phyloP scores from a whole-genome alignment of 2,329 filamentous ascomycete genomes.

The Diaporthe sp. region DNA sequence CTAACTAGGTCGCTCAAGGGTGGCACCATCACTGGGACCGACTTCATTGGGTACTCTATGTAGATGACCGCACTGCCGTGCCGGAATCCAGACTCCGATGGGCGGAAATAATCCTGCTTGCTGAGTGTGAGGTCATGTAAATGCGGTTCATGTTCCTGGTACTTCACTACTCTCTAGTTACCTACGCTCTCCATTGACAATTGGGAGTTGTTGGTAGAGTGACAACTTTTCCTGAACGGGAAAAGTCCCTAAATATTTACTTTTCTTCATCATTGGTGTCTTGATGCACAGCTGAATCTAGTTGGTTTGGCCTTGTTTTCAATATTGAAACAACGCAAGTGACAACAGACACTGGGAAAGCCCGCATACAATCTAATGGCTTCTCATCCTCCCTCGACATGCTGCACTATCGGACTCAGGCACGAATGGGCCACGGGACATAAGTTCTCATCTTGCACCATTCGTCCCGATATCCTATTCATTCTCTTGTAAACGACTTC shows the following conservation, averaged over 20 bases:
- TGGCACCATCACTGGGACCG: neutral
- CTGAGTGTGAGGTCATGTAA: neutral
- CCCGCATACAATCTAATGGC: neutral
- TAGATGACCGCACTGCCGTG: neutral
- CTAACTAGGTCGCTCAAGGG: neutral
- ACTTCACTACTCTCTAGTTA: no score
- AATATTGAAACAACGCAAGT: neutral
- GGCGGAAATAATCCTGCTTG: neutral
- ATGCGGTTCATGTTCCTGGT: neutral
- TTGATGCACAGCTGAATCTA: no score
- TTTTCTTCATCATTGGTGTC: fast-evolving
- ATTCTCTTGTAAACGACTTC: no score
- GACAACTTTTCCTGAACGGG: neutral
- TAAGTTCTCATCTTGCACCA: no score
- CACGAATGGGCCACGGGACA: neutral
- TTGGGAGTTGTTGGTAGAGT: neutral
- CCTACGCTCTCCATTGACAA: neutral
- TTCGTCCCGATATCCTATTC: neutral
- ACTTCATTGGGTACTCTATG: neutral
- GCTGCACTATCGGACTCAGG: neutral
- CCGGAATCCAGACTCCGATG: neutral
- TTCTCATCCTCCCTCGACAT: neutral
- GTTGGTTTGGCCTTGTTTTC: neutral
- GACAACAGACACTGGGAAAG: neutral
- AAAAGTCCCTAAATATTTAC: neutral